Conservation (phyloP, 2,329 filamentous ascomycete species). For the Uncinocarpus reesii region DNA sequence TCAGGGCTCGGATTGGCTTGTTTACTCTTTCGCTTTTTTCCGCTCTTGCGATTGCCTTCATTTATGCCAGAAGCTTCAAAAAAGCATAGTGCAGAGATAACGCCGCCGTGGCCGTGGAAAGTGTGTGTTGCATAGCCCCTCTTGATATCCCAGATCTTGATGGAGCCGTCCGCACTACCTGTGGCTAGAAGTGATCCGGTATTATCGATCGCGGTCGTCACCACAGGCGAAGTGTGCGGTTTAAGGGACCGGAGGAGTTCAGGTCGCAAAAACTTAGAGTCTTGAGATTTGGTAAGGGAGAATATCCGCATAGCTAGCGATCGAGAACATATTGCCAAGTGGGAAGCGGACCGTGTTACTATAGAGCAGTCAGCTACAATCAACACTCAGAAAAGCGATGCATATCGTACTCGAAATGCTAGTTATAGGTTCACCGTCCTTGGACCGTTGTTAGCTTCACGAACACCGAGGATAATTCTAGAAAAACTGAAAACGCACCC, state of each 20-base stretch:
- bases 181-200: conserved; percentile 86
- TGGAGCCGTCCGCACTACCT: conserved; percentile 80
- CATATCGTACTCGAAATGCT: conserved; percentile 34
- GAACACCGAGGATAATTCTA: too few relatives aligned
- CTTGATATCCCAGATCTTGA: conserved; percentile 93
- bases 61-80: conserved; percentile 50
- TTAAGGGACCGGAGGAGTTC: conserved; percentile 71
- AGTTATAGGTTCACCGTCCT: conserved; percentile 54
- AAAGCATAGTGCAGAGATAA: conserved; percentile 84
- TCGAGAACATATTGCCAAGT: conserved; percentile 82
- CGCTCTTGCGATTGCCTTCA: conserved; percentile 33
- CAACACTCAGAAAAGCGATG: background rate
- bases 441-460: conserved; percentile 9
- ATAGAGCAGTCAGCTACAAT: conserved; percentile 14
- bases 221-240: conserved; percentile 80
- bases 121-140: conserved; percentile 90
- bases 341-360: conserved; percentile 81
- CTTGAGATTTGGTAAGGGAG: conserved; percentile 51
- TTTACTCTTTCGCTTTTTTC: conserved; percentile 30
- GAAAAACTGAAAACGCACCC: conserved; percentile 45
- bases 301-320: conserved; percentile 96
- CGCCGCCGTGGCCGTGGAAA: conserved; percentile 82
- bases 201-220: conserved; percentile 72
- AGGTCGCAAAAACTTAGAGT: conserved; percentile 50
- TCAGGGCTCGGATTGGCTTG: conserved; percentile 23